phyloP scores from a whole-genome alignment of 2,329 filamentous ascomycete genomes.

The Colletotrichum cereale region DNA sequence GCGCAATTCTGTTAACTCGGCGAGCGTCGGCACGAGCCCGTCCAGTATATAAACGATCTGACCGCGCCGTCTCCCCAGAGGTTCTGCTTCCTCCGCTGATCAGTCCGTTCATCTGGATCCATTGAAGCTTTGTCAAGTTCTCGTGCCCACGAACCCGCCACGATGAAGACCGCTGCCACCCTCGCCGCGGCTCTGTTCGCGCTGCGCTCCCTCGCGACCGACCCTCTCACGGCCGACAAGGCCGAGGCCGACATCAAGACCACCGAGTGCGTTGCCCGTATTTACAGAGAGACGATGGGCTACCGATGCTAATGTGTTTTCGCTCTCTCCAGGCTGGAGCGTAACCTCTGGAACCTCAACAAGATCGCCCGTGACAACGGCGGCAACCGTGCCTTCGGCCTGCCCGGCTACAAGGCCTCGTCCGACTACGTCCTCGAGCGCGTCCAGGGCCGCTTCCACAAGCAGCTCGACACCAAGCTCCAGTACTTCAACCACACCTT shows the following conservation, averaged over 20 bases:
- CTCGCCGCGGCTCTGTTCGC: conserved; percentile 39
- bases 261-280: conserved; percentile 49
- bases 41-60: conserved; percentile 19
- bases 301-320: neutral
- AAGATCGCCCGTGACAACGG: conserved; percentile 67
- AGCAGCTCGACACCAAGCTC: conserved; percentile 58
- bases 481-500: conserved; percentile 63
- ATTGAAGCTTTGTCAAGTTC: conserved; percentile 13
- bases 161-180: conserved; percentile 39
- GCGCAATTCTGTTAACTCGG: conserved; percentile 23
- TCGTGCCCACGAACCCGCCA: conserved; percentile 1
- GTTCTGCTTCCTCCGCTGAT: neutral
- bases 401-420: conserved; percentile 70
- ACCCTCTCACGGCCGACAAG: conserved; percentile 54
- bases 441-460: conserved; percentile 52
- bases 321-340: conserved; percentile 57
- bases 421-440: conserved; percentile 68
- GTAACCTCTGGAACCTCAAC: conserved; percentile 66
- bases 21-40: conserved; percentile 12
- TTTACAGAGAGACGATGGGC: too few relatives aligned
- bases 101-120: conserved; percentile 33
- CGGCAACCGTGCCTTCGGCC: conserved; percentile 71
- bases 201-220: conserved; percentile 41
- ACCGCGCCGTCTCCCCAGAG: neutral
- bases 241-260: conserved; percentile 55